Percentiles rank a stretch among this genome's conserved stretches.
Conservation (phyloP, 1,284 basidiomycete genomes). For the Ceratobasidium sp. region DNA sequence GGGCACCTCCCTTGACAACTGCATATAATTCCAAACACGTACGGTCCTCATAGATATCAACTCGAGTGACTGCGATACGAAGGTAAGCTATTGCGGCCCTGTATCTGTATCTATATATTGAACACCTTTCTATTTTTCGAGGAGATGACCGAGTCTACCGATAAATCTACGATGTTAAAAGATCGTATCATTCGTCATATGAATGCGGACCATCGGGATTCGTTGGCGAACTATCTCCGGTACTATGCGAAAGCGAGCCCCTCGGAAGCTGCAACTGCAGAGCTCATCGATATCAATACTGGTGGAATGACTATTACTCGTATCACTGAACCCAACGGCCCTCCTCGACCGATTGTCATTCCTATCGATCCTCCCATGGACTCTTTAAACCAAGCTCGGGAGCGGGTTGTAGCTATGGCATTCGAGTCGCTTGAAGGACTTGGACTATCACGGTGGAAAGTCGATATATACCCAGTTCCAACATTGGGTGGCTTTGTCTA, state of each 20-base stretch:
- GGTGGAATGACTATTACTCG: conserved; percentile 34
- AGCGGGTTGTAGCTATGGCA: conserved; percentile 34
- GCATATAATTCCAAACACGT: too few relatives aligned
- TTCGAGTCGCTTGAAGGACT: conserved; percentile 30
- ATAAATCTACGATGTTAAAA: conserved; percentile 7
- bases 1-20: too few relatives aligned
- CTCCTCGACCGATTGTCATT: conserved; percentile 24
- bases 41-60: too few relatives aligned
- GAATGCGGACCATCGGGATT: conserved; percentile 33
- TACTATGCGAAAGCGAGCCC: conserved; percentile 16
- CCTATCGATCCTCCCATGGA: conserved; percentile 29
- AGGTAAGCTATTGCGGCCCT: not conserved
- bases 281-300: conserved; percentile 35
- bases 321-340: conserved; percentile 9
- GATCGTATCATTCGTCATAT: conserved; percentile 39
- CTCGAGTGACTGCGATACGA: too few relatives aligned
- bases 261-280: conserved; percentile 22
- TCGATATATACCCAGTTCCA: conserved; percentile 18
- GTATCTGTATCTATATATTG: not conserved
- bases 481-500: not conserved
- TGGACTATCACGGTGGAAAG: conserved; percentile 23
- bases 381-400: conserved; percentile 22
- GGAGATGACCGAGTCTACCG: conserved; percentile 6
- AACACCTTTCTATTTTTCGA: not conserved
- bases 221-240: conserved; percentile 26